Evolutionary conservation across 306 rosid genomes (phyloP).

Genomic region (Alnus glutinosa): DNA sequence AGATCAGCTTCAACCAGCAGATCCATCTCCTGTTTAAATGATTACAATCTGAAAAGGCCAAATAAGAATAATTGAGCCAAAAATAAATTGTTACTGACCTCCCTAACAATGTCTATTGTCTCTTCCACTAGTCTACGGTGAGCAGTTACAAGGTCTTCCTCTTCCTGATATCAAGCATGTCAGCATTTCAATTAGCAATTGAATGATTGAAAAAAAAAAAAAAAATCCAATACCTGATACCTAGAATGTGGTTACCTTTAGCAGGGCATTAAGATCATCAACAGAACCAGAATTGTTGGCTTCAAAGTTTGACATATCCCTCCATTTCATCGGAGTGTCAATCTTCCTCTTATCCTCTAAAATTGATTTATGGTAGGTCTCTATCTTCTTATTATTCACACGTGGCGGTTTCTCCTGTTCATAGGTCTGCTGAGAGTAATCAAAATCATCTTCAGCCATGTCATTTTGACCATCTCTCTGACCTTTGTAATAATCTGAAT

Average conservation of each 20-base stretch:
- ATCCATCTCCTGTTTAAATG: slow-evolving; percentile 78
- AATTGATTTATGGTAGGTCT: slow-evolving; percentile 38
- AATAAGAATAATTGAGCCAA: slow-evolving; percentile 2
- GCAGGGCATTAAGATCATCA: slow-evolving; percentile 64
- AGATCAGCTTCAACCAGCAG: slow-evolving; percentile 77
- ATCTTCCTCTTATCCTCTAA: slow-evolving; percentile 50
- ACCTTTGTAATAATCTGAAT: slow-evolving; percentile 52
- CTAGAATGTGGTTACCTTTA: slow-evolving; percentile 56
- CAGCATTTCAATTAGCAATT: slow-evolving; percentile 27
- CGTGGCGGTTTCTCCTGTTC: slow-evolving; percentile 51
- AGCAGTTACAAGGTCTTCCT: slow-evolving; percentile 83
- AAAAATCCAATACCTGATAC: slow-evolving; percentile 6
- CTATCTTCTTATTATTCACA: slow-evolving; percentile 42
- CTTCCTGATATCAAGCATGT: slow-evolving; percentile 57
- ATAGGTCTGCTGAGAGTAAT: slow-evolving; percentile 43
- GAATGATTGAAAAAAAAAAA: slow-evolving; percentile 3
- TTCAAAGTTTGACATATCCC: slow-evolving; percentile 41
- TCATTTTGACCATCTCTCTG: slow-evolving; percentile 53
- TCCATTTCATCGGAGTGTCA: slow-evolving; percentile 39
- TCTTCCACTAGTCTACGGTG: slow-evolving; percentile 90
- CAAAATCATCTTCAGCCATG: slow-evolving; percentile 46
- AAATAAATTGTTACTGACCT: slow-evolving; percentile 48
- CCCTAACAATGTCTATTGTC: slow-evolving; percentile 79
- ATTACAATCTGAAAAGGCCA: slow-evolving; percentile 12
- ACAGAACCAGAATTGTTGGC: slow-evolving; percentile 45